Percentiles rank a stretch among this genome's conserved stretches.
Evolutionary conservation across 148 eudicot species (phyloP).

Genomic region (Rhododendron williamsianum): DNA sequence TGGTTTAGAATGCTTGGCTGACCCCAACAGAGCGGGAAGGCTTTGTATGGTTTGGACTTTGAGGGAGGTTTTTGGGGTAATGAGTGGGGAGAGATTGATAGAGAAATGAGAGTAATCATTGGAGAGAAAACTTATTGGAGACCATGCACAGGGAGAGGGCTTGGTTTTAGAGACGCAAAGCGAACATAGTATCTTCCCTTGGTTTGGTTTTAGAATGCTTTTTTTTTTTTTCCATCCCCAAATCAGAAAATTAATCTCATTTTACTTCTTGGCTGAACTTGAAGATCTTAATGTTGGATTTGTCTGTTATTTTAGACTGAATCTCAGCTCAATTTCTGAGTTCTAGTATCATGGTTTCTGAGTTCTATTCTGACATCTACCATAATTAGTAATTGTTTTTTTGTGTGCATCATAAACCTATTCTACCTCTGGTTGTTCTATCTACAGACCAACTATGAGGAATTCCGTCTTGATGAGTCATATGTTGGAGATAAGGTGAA

Average conservation of each 20-base stretch:
- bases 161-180: too few species aligned
- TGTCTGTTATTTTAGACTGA: background rate
- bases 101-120: too few species aligned
- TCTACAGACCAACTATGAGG: slow-evolving; percentile 47
- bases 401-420: background rate
- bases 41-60: too few species aligned
- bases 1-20: background rate
- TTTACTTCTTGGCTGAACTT: background rate
- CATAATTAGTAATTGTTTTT: background rate
- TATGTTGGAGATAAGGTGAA: slow-evolving; percentile 44
- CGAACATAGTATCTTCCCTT: background rate
- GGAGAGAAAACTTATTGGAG: too few species aligned
- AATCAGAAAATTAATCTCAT: background rate
- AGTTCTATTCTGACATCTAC: background rate
- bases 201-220: background rate
- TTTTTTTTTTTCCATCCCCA: background rate
- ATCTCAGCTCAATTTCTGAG: background rate
- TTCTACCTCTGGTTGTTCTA: background rate
- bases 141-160: too few species aligned
- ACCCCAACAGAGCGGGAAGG: background rate
- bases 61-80: too few species aligned
- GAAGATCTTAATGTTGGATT: background rate
- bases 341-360: background rate
- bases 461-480: slow-evolving; percentile 40
- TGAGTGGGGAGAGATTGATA: too few species aligned